A percentile compares a stretch with the other conserved stretches of the same genome.
Conservation (phyloP, 2,329 filamentous ascomycete species). For the Aureobasidium sp. region DNA sequence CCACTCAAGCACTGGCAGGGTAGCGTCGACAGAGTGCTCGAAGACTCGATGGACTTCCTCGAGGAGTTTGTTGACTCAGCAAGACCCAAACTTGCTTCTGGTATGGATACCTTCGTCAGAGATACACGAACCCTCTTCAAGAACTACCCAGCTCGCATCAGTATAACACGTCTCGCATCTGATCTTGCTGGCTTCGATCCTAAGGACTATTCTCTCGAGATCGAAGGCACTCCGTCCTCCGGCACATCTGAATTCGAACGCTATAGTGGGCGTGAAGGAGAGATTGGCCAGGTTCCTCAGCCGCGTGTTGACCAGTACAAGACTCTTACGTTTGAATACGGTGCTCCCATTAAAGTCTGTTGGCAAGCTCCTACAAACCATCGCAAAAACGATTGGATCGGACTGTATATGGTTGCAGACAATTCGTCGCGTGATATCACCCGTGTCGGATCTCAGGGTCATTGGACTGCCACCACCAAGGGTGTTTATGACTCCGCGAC, state of each 20-base stretch:
- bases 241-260: slow-evolving; percentile 45
- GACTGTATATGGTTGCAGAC: slow-evolving; percentile 91
- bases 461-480: slow-evolving; percentile 76
- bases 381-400: slow-evolving; percentile 88
- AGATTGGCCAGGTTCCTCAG: slow-evolving; percentile 58
- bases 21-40: slow-evolving; percentile 77
- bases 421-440: slow-evolving; percentile 80
- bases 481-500: slow-evolving; percentile 67
- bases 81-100: slow-evolving; percentile 74
- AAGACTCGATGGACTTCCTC: slow-evolving; percentile 78
- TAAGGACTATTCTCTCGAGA: slow-evolving; percentile 67
- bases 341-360: slow-evolving; percentile 76
- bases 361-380: slow-evolving; percentile 88
- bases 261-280: slow-evolving; percentile 64
- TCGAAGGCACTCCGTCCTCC: slow-evolving; percentile 47
- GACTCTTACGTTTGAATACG: slow-evolving; percentile 77
- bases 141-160: slow-evolving; percentile 77
- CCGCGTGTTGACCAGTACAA: slow-evolving; percentile 53
- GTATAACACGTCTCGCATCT: slow-evolving; percentile 67
- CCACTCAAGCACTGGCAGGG: slow-evolving; percentile 77
- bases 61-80: slow-evolving; percentile 84
- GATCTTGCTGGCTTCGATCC: slow-evolving; percentile 73
- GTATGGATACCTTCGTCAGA: slow-evolving; percentile 76
- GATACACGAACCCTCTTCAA: slow-evolving; percentile 85
- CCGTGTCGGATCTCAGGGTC: slow-evolving; percentile 72